These are phyloP conservation scores for Aschersonia sp. DNA, from an alignment of 2,329 filamentous ascomycete species.

Conservation along the genomic window DNA sequence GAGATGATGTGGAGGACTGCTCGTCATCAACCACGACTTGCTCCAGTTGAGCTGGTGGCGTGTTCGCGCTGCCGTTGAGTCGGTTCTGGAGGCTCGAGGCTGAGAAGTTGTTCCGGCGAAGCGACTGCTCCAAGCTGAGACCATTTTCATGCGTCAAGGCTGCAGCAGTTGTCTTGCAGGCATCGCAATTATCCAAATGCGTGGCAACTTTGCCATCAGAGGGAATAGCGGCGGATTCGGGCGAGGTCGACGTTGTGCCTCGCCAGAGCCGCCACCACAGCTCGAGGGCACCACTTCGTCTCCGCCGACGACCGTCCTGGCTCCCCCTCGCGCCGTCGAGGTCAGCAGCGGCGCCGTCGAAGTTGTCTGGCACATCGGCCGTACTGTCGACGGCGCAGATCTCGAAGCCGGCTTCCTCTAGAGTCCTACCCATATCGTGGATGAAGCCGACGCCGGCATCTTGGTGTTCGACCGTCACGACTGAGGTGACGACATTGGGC, in stretches of 20 bases:
- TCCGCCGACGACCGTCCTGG: constrained; percentile 8
- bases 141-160: constrained; percentile 3
- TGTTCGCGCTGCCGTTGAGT: background rate
- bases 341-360: constrained; percentile 9
- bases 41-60: constrained; percentile 8
- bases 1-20: constrained; percentile 3
- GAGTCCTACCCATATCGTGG: constrained; percentile 27
- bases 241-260: constrained; percentile 8
- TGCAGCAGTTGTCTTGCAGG: constrained; percentile 13
- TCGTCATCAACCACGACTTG: constrained; percentile 10
- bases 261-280: constrained; percentile 19
- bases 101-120: constrained; percentile 1
- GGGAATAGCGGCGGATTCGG: constrained; percentile 6
- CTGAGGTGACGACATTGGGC: constrained; percentile 57
- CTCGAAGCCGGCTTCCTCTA: constrained; percentile 46
- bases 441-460: constrained; percentile 25
- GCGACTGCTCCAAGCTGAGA: constrained; percentile 1
- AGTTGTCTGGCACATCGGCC: constrained; percentile 14
- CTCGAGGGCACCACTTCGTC: constrained; percentile 10
- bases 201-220: constrained; percentile 13
- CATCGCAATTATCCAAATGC: constrained; percentile 23
- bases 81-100: constrained; percentile 4
- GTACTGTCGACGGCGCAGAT: constrained; percentile 32
- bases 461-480: constrained; percentile 45
- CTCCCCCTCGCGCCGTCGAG: constrained; percentile 9